Percentiles rank a stretch among this genome's conserved stretches.
phyloP scores from a whole-genome alignment of 2,329 filamentous ascomycete genomes.

The Elsinoe australis region DNA sequence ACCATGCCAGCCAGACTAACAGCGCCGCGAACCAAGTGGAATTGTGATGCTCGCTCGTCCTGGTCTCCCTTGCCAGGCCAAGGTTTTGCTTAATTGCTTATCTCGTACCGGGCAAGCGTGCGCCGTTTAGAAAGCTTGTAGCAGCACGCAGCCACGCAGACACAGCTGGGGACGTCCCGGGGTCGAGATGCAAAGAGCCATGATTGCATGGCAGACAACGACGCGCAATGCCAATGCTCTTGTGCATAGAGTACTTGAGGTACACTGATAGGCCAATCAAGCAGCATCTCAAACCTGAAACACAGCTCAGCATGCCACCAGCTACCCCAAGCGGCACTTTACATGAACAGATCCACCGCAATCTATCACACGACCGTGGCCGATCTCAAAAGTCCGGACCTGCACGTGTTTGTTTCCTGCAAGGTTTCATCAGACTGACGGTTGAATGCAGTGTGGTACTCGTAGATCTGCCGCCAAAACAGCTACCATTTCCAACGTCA shows the following conservation, averaged over 20 bases:
- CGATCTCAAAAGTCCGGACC: background rate
- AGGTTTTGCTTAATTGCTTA: slow-evolving; percentile 6
- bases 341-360: background rate
- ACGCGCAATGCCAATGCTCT: slow-evolving; percentile 13
- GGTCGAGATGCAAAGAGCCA: background rate
- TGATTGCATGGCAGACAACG: background rate
- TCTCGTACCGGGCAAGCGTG: slow-evolving; percentile 2
- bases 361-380: background rate
- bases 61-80: background rate
- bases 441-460: too few relatives aligned
- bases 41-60: background rate
- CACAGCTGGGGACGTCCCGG: background rate
- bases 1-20: too few relatives aligned
- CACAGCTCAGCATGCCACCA: slow-evolving; percentile 1
- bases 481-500: too few relatives aligned
- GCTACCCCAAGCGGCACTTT: too few relatives aligned
- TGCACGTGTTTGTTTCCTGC: slow-evolving; percentile 1
- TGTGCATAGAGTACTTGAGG: background rate
- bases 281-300: background rate
- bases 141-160: too few relatives aligned
- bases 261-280: slow-evolving; percentile 6
- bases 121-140: slow-evolving; percentile 8
- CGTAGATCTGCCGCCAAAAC: too few relatives aligned
- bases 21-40: too few relatives aligned
- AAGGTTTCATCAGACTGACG: slow-evolving; percentile 11